Conservation (phyloP, 2,329 filamentous ascomycete genomes). For the Keithomyces neogunnii region DNA sequence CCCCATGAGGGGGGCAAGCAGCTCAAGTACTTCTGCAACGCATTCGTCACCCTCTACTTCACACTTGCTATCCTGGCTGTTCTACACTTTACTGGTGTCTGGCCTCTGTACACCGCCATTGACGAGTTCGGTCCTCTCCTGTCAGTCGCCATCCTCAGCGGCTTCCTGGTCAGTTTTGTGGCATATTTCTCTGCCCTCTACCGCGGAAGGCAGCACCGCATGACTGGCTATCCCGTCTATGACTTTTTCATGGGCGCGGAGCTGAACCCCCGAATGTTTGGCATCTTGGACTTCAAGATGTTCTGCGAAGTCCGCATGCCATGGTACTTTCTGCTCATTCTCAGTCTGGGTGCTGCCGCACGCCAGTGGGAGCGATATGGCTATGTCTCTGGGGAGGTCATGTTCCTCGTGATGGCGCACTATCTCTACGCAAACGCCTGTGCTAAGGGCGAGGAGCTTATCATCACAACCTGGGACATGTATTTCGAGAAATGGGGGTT, state of each 20-base stretch:
- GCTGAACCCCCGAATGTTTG: constrained; percentile 81
- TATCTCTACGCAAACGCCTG: constrained; percentile 90
- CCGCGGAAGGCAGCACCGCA: constrained; percentile 80
- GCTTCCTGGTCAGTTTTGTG: constrained; percentile 71
- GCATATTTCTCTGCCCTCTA: constrained; percentile 79
- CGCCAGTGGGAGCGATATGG: constrained; percentile 80
- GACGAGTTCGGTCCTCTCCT: constrained; percentile 93
- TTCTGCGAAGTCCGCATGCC: constrained; percentile 90
- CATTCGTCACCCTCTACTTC: constrained; percentile 75
- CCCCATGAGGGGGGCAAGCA: constrained; percentile 76
- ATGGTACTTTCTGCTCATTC: constrained; percentile 82
- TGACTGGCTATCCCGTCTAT: constrained; percentile 75
- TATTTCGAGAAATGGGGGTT: constrained; percentile 97
- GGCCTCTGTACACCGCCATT: constrained; percentile 84
- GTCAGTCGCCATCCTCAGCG: constrained; percentile 86
- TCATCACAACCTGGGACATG: constrained; percentile 87
- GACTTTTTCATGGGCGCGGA: constrained; percentile 91
- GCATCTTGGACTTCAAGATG: constrained; percentile 85
- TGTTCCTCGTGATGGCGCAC: constrained; percentile 80
- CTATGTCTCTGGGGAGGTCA: constrained; percentile 77
- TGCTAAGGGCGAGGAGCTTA: constrained; percentile 85
- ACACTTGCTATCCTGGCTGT: constrained; percentile 64
- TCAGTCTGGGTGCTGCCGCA: constrained; percentile 66
- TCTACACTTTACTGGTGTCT: constrained; percentile 75
- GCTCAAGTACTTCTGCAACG: constrained; percentile 91